Base-by-base conservation (phyloP, 2,329 filamentous ascomycete genomes). In the Fusarium marasasianum region DNA sequence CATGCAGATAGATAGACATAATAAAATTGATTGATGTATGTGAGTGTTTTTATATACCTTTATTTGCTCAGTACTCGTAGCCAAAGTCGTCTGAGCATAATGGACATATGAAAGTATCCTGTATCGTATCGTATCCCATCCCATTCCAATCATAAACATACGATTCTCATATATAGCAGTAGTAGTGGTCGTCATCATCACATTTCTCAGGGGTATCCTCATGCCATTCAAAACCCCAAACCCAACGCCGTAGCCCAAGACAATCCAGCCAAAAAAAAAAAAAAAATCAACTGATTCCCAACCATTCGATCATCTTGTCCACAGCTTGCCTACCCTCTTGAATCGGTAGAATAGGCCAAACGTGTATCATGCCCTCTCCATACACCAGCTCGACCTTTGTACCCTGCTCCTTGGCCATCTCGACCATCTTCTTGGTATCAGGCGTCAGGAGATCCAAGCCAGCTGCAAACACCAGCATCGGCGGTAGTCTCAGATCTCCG, bases 281-380 rank as follows among this genome's bases (percentile, higher is more conserved):
- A 61, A 24, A 45, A 14, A 11, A 50, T 58, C 54, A 55, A 22
- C 45, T 70, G 45, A 37, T 53, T 35, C 71, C 68, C 43, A 82
- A 38, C 76, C 78, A 82, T 29, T 74, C 51, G 1, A 81, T 62
- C 41, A 81, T 79, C 60, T 64, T 75, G 10, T 80, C 74, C 29
- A 79, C 56, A 2, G 80, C 79, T 35, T 72, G 60, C 22, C 62
- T 69, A 8, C 75, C 79, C 63, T 82, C 81, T 33, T 75, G 74
- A 8, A 80, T 74, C 13, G 79, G 75, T 9, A 81, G 44, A 40
- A 81, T 29, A 10, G 79, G 79, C 80, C 80, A 82, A 14, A 79
- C 79, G 40, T 82, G 81, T 54, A 81, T 72, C 80, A 82, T 78
- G 11, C 78, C 79, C 67, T 78, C 75, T 20, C 81, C 80, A 20